Base-by-base conservation (phyloP, 2,329 filamentous ascomycete species). In the Penicillium sp. region DNA sequence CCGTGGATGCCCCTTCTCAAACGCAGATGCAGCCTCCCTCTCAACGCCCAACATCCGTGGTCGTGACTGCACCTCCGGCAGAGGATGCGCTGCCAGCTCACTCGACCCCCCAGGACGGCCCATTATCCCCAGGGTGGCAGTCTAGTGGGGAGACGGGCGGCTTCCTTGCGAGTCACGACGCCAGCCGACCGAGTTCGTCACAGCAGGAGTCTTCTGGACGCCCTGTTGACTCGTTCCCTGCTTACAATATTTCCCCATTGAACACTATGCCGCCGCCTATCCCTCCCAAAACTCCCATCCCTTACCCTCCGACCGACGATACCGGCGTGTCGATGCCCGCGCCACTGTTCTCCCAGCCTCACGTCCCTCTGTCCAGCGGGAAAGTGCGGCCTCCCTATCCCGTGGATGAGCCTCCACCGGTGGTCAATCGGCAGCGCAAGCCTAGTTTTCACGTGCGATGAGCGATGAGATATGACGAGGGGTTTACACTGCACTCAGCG, bases 381-480 rank as follows among this genome's bases (percentile, higher is more conserved):
- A 60, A 63, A 37, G 55, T 54, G 38, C 57, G 66, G 7, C 77
- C 88, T 32, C 90, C 90, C 1, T 96, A 96, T 66, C 91, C 91
- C 0, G 71, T 83, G 39, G 86, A 94, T 60, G 86, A 85, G 26
- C 84, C 86, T 27, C 90, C 91, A 13, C 91, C 91, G 3, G 76
- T 80, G 5, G 89, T 94, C 6, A 94, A 95, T 61, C 86, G 89
- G 78, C 83, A 86, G 39, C 82, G 84, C 57, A 96, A 96, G 67
- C 91, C 91, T 1, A 84, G 86, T 42, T 88, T 84, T 58, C 76
- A 74, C 48, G 72, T 76, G 38, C 71, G 77, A 52, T 78, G 56
- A 73, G 50, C 32, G 11, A 3, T 33, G 18, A 35, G 5, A 6
- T 7, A 24, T 13, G 4, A 9, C n/a, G 29, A 32, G 11, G 11